Evolutionary conservation across 495 filamentous ascomycete genomes (phyloP), one percentile per base, ranked within the genome.

Genomic region (Annulohypoxylon bovei): DNA sequence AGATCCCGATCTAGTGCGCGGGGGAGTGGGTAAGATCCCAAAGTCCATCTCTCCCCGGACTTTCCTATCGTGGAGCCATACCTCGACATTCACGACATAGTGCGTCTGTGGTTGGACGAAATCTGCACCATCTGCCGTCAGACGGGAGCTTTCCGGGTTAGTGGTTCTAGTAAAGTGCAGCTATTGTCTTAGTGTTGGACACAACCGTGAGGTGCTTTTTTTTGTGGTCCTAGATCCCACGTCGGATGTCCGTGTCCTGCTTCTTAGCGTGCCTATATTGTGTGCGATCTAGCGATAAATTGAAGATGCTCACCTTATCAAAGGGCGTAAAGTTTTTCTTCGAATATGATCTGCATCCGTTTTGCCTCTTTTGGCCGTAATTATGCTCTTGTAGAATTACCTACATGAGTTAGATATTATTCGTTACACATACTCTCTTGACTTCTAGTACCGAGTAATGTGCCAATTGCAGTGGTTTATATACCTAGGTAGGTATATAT

Each of bases 211-310:
- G 39, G n/a, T 25, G 56, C 20, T 52, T 14, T 37, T 12, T 2
- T 56, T 39, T 16, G 42, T n/a, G 30, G 42, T 62, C 18, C 42
- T 49, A 47, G 37, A 50, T 62, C 22, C 52, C 65, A 16, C 30
- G 2, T 28, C 70, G 70, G 70, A 72, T 49, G 70, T 72, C 70
- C 70, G 65, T 53, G 50, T 14, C 30, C 20, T 50, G 49, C 22
- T 20, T 16, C 55, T 37, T 30, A 27, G 46, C 46, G 5, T 22
- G 33, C 16, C 57, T 56, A 33, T 40, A 37, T 55, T 46, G 12
- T 40, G 32, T 28, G 12, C 56, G 42, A 40, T 54, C 20, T 44
- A 54, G 62, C 37, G 53, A 40, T n/a, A 50, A 47, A 27, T 30
- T 8, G 22, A 27, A 32, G n/a, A 3, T 33, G 12, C 23, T 4